A percentile compares a stretch with the other conserved stretches of the same genome.
phyloP scores from a whole-genome alignment of 768 basidiomycete species.

The Mycena epipterygia region DNA sequence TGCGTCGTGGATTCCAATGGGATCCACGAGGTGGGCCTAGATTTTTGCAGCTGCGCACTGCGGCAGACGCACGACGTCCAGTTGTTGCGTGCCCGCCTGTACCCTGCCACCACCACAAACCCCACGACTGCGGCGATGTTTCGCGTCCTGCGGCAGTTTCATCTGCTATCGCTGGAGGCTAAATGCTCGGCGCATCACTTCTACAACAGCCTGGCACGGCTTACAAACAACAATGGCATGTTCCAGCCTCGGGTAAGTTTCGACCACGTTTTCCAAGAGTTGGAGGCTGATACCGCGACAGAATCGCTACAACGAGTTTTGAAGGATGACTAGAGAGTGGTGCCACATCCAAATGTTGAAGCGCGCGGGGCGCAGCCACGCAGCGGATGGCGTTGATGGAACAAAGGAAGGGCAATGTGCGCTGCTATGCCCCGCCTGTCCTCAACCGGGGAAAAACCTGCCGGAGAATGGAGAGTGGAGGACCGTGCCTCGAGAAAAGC shows the following conservation, averaged over 20 bases:
- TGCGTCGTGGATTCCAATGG: slow-evolving; percentile 21
- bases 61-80: slow-evolving; percentile 16
- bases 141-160: slow-evolving; percentile 13
- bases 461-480: too few relatives aligned
- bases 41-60: slow-evolving; percentile 32
- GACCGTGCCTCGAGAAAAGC: too few relatives aligned
- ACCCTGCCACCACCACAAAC: slow-evolving; percentile 29
- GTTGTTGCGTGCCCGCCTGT: too few relatives aligned
- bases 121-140: slow-evolving; percentile 28
- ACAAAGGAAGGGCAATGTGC: too few relatives aligned
- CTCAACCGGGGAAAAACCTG: too few relatives aligned
- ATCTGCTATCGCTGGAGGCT: slow-evolving; percentile 25
- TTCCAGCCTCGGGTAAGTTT: slow-evolving; percentile 5
- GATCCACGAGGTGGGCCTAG: slow-evolving; percentile 27
- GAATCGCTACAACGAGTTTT: not conserved
- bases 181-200: slow-evolving; percentile 36
- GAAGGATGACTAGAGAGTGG: too few relatives aligned
- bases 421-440: too few relatives aligned
- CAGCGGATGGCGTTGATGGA: too few relatives aligned
- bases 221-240: slow-evolving; percentile 29
- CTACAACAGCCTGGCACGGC: slow-evolving; percentile 23
- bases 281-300: not conserved
- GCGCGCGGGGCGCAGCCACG: too few relatives aligned
- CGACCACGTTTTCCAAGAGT: too few relatives aligned
- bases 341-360: too few relatives aligned